Conservation (phyloP, 1,284 basidiomycete species). For the Cryptococcus depauperatus region DNA sequence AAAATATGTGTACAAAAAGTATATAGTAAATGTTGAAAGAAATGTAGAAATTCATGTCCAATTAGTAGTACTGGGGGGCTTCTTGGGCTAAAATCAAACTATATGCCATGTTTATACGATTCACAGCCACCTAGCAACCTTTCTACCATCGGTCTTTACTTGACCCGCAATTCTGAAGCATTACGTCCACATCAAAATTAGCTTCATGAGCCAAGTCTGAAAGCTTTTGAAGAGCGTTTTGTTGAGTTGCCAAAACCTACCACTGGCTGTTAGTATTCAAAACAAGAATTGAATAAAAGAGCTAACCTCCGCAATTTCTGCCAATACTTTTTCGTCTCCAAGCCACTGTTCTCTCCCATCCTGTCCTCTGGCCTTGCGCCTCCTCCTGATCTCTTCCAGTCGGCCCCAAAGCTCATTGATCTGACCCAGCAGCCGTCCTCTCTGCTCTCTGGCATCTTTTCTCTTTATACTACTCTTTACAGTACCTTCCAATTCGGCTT, state of each 20-base stretch:
- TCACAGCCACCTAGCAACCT: too few species aligned
- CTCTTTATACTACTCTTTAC: slow-evolving; percentile 18
- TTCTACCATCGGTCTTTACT: not conserved
- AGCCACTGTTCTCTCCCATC: slow-evolving; percentile 55
- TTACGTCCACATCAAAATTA: slow-evolving; percentile 62
- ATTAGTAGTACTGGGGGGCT: too few species aligned
- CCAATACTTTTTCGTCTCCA: slow-evolving; percentile 71
- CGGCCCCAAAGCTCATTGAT: slow-evolving; percentile 78
- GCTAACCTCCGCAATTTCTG: slow-evolving; percentile 64
- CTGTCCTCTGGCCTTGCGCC: slow-evolving; percentile 40
- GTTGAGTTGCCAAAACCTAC: slow-evolving; percentile 69
- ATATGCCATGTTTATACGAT: too few species aligned
- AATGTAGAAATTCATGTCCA: too few species aligned
- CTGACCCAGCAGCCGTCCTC: slow-evolving; percentile 51
- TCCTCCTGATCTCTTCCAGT: slow-evolving; percentile 59
- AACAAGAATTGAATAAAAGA: not conserved
- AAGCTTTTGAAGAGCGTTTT: slow-evolving; percentile 68
- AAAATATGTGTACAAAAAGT: too few species aligned
- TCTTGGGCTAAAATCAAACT: too few species aligned
- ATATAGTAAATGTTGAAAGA: too few species aligned
- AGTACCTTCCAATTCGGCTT: slow-evolving; percentile 58
- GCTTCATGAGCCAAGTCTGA: slow-evolving; percentile 63
- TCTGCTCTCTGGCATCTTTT: slow-evolving; percentile 8
- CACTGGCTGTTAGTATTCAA: not conserved
- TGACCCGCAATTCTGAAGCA: slow-evolving; percentile 38